Base-by-base conservation (phyloP, 805 yeast genomes). In the Priceomyces haplophilus region DNA sequence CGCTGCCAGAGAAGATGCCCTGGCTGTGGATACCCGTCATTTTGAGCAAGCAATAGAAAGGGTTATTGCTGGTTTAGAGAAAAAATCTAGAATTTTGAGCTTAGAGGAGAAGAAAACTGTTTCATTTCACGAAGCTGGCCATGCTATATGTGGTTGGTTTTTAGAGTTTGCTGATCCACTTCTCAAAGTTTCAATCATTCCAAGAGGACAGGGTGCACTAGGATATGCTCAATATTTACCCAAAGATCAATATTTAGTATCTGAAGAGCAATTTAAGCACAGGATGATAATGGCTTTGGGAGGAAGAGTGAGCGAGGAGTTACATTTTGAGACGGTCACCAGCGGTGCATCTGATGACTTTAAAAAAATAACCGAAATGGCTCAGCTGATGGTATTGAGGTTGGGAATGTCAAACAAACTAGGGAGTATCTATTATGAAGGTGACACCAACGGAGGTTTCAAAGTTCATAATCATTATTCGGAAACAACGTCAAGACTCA, bases 181-280 rank as follows among this genome's bases (percentile, higher is more conserved):
- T 46, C 77, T 90, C 45, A 89, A 89, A 64, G 97, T 89, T n/a
- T 85, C 95, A 16, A 89, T 89, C 52, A 87, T 89, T 48, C 97
- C 97, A 44, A 80, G 96, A 64, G 97, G 97, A 17, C 87, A 85
- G 63, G 96, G 96, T 39, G 96, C 96, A 11, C 71, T 89, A 43
- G 97, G 97, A n/a, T 89, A 90, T 62, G 97, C 97, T 3, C 97
- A 90, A 64, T 87, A 89, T 58, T 72, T 90, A 48, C 97, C 97
- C 13, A 87, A 89, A 21, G 97, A 90, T 62, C 85, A 84, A 54
- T 87, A 85, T 51, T 74, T 89, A 53, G 75, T 86, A 43, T 78
- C 88, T 23, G 80, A 82, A 37, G 83, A 83, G 55, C 93, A 90
- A 59, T 79, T 85, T 54, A 64, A 65, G 51, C 91, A 90, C 63